Evolutionary conservation across 139 green algal genomes (phyloP).

Genomic region (Haematococcus sp.): DNA sequence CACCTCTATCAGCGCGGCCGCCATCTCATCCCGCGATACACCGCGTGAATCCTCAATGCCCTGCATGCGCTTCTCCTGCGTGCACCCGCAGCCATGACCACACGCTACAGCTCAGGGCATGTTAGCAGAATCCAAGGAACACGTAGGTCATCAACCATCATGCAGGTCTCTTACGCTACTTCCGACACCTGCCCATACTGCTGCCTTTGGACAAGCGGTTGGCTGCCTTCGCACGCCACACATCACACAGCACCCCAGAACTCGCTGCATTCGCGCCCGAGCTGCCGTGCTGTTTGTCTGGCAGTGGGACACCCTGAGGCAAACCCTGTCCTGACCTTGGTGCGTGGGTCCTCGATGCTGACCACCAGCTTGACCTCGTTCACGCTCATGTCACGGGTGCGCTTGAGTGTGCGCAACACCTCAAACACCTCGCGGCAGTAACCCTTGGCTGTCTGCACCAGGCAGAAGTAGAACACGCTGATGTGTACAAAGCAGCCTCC

Average conservation of each 20-base stretch:
- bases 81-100: not conserved
- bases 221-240: too few species aligned
- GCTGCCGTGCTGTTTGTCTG: too few species aligned
- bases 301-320: too few species aligned
- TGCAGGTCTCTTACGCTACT: too few species aligned
- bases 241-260: too few species aligned
- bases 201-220: too few species aligned
- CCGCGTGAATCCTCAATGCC: slow-evolving; percentile 63
- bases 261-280: too few species aligned
- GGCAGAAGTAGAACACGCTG: not conserved
- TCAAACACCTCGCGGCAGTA: slow-evolving; percentile 73
- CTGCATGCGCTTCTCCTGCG: slow-evolving; percentile 11
- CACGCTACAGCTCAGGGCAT: too few species aligned
- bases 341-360: slow-evolving; percentile 79
- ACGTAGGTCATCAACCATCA: too few species aligned
- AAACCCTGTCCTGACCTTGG: too few species aligned
- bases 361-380: slow-evolving; percentile 77
- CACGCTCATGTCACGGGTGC: slow-evolving; percentile 76
- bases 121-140: too few species aligned
- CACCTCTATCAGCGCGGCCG: slow-evolving; percentile 73
- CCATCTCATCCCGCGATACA: slow-evolving; percentile 86
- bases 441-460: slow-evolving; percentile 56
- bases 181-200: too few species aligned
- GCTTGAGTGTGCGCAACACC: slow-evolving; percentile 63
- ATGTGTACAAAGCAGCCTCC: not conserved